Percentiles rank a stretch among this genome's conserved stretches.
phyloP scores from a whole-genome alignment of 805 yeast genomes.

The Priceomyces fermenticarens region DNA sequence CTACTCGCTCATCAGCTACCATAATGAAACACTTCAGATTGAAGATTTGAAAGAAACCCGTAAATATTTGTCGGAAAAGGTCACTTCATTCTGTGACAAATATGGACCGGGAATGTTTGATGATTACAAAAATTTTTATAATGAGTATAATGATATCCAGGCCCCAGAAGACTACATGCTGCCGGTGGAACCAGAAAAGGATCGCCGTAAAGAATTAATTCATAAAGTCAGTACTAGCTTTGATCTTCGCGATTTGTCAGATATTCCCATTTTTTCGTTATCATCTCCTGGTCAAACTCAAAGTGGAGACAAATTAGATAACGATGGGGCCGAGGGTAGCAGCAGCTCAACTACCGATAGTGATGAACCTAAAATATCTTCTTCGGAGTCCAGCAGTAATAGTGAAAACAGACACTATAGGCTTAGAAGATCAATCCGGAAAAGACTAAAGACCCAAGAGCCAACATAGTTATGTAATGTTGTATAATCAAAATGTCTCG shows the following conservation, averaged over 20 bases:
- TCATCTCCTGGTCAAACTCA: neutral
- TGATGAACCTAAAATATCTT: neutral
- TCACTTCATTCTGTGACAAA: conserved; percentile 32
- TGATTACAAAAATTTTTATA: conserved; percentile 32
- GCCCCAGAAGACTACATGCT: conserved; percentile 1
- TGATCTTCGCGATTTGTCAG: conserved; percentile 15
- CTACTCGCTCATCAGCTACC: conserved; percentile 28
- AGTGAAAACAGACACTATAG: neutral
- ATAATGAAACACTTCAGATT: conserved; percentile 27
- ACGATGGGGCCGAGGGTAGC: neutral
- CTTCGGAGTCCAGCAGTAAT: neutral
- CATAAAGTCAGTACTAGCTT: too few species aligned
- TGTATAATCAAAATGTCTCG: too few species aligned
- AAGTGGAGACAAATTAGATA: neutral
- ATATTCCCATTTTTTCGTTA: conserved; percentile 26
- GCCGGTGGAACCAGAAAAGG: too few species aligned
- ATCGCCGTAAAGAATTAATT: too few species aligned
- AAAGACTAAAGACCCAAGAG: neutral
- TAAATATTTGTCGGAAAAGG: conserved; percentile 22
- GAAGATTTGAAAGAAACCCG: conserved; percentile 28
- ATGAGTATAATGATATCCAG: conserved; percentile 16
- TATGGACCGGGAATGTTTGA: conserved; percentile 39
- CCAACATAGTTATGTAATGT: too few species aligned
- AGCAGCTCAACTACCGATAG: neutral
- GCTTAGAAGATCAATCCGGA: neutral